Conservation (phyloP, 169 alveolate species). For the Plasmodium vivax region DNA sequence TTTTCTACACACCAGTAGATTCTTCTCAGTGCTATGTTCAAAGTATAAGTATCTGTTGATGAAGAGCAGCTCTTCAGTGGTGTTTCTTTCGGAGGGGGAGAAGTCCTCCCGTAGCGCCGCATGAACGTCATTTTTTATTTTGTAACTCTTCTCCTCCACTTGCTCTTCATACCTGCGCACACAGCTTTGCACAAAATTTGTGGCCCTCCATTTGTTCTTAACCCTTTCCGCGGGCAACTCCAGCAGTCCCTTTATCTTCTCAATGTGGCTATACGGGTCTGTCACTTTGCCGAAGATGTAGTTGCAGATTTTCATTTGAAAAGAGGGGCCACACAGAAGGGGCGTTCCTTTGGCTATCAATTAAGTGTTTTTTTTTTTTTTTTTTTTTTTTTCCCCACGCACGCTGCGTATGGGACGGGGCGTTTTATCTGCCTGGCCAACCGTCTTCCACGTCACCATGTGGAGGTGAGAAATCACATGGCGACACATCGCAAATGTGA, state of each 20-base stretch:
- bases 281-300: conserved; percentile 35
- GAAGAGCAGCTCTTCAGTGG: conserved; percentile 22
- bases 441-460: background rate
- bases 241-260: conserved; percentile 14
- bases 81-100: conserved; percentile 1
- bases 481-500: background rate
- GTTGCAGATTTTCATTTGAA: background rate
- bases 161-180: conserved; percentile 1
- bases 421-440: background rate
- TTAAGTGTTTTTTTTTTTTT: background rate
- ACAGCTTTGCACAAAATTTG: background rate
- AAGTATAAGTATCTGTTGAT: conserved; percentile 25
- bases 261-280: conserved; percentile 19
- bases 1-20: conserved; percentile 50
- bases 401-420: background rate
- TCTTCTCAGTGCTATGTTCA: conserved; percentile 9
- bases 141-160: conserved; percentile 13
- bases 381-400: background rate
- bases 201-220: background rate
- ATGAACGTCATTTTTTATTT: conserved; percentile 35
- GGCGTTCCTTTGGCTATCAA: background rate
- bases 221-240: background rate
- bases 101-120: conserved; percentile 2
- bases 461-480: background rate
- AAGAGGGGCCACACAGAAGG: background rate